These are phyloP conservation scores for Kodamaea suecica DNA, from an alignment of 1,139 yeast species.

Conservation along the genomic window DNA sequence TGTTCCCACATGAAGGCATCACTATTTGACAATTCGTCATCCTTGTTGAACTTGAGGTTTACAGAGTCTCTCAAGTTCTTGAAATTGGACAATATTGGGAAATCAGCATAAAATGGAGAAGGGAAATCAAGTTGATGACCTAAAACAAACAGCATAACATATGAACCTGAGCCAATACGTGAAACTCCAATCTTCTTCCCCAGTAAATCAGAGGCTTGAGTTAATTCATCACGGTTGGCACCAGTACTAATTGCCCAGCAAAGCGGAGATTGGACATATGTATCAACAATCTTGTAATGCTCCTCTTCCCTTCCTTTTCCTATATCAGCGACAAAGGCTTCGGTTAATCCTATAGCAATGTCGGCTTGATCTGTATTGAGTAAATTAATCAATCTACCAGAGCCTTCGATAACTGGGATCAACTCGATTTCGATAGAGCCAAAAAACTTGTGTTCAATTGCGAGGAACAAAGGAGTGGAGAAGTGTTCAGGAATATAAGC, in stretches of 20 bases:
- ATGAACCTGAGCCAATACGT: constrained; percentile 87
- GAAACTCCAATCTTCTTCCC: constrained; percentile 76
- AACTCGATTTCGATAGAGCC: constrained; percentile 60
- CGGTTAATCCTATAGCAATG: constrained; percentile 84
- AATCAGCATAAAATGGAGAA: constrained; percentile 47
- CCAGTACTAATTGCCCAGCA: constrained; percentile 93
- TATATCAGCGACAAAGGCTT: constrained; percentile 82
- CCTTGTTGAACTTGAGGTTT: constrained; percentile 44
- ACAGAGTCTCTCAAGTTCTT: constrained; percentile 77
- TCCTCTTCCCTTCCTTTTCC: constrained; percentile 65
- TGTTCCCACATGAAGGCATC: constrained; percentile 98
- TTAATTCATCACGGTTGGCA: constrained; percentile 50
- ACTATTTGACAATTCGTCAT: constrained; percentile 33
- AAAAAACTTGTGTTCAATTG: constrained; percentile 41
- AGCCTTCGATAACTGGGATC: constrained; percentile 78
- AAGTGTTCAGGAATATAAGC: constrained; percentile 93
- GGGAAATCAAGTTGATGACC: constrained; percentile 55
- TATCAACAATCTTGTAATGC: constrained; percentile 68
- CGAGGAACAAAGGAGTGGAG: constrained; percentile 80
- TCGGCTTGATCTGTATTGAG: constrained; percentile 65
- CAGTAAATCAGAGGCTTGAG: constrained; percentile 49
- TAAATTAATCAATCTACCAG: constrained; percentile 80
- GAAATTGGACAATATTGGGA: constrained; percentile 64
- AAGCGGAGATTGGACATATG: constrained; percentile 81
- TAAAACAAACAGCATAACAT: constrained; percentile 84